phyloP scores from a whole-genome alignment of 352 stramenopile genomes.

The Globisporangium perplexum region DNA sequence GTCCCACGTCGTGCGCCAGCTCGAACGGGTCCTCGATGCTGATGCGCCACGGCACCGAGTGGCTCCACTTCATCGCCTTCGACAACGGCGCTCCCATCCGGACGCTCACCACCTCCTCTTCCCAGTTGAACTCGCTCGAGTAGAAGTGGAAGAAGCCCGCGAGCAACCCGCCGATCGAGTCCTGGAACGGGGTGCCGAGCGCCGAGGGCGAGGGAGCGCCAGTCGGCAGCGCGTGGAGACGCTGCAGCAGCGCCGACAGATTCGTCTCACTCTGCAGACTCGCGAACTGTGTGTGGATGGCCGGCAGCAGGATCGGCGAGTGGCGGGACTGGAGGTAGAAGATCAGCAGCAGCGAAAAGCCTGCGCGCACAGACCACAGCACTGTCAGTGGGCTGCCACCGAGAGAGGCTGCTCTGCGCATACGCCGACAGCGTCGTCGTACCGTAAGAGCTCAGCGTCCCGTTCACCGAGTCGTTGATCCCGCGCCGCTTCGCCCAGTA shows the following conservation, averaged over 20 bases:
- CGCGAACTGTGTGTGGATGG: conserved; percentile 39
- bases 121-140: conserved; percentile 93
- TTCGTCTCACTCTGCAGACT: conserved; percentile 88
- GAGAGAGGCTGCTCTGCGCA: neutral
- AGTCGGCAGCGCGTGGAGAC: conserved; percentile 57
- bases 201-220: conserved; percentile 24
- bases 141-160: conserved; percentile 97
- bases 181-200: conserved; percentile 61
- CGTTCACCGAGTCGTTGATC: conserved; percentile 96
- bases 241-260: conserved; percentile 75
- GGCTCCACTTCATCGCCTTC: conserved; percentile 70
- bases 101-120: conserved; percentile 92
- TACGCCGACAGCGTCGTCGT: neutral
- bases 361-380: conserved; percentile 14
- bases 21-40: conserved; percentile 88
- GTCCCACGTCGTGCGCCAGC: conserved; percentile 66
- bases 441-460: conserved; percentile 97
- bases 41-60: conserved; percentile 60
- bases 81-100: conserved; percentile 59
- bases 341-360: conserved; percentile 95
- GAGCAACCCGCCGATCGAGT: conserved; percentile 90
- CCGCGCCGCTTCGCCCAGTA: conserved; percentile 95
- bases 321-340: conserved; percentile 93
- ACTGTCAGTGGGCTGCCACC: neutral
- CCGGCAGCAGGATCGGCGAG: conserved; percentile 42